A percentile compares a stretch with the other conserved stretches of the same genome.
These are phyloP conservation scores for Cyclostephanos tholiformis DNA, from an alignment of 108 stramenopile species.

Conservation along the genomic window DNA sequence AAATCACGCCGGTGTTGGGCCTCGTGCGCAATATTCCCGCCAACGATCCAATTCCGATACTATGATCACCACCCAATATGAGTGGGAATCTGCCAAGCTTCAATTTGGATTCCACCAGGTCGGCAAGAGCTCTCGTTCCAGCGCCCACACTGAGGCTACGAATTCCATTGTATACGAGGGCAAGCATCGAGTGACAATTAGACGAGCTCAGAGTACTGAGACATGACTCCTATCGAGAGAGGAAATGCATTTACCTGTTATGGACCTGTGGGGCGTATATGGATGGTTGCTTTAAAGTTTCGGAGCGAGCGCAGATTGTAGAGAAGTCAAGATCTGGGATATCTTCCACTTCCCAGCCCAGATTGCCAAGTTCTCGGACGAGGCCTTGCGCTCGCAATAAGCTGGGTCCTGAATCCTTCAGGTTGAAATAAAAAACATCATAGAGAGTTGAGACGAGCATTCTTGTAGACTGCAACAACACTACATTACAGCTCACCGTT, in stretches of 20 bases:
- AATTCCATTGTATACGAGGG: not conserved
- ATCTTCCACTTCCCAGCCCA: conserved; percentile 90
- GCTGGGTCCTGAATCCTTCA: conserved; percentile 75
- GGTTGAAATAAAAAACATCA: not conserved
- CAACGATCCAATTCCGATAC: conserved; percentile 92
- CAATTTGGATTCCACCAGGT: conserved; percentile 67
- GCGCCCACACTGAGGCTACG: conserved; percentile 50
- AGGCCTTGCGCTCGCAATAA: conserved; percentile 74
- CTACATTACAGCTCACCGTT: conserved; percentile 57
- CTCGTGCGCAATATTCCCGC: conserved; percentile 83
- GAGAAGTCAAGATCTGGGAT: conserved; percentile 77
- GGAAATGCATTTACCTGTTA: conserved; percentile 33
- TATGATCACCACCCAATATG: conserved; percentile 98
- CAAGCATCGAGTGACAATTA: not conserved
- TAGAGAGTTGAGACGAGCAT: not conserved
- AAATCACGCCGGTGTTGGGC: conserved; percentile 94
- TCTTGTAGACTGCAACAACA: not conserved
- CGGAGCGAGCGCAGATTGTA: conserved; percentile 29
- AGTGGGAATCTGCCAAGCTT: conserved; percentile 79
- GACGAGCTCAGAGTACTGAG: not conserved
- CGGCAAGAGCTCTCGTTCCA: conserved; percentile 52
- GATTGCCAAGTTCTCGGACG: conserved; percentile 58
- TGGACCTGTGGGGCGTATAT: conserved; percentile 62
- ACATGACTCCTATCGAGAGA: not conserved
- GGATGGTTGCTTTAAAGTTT: conserved; percentile 4